Evolutionary conservation across 768 basidiomycete species (phyloP).

Genomic region (Candolleomyces efflorescens): DNA sequence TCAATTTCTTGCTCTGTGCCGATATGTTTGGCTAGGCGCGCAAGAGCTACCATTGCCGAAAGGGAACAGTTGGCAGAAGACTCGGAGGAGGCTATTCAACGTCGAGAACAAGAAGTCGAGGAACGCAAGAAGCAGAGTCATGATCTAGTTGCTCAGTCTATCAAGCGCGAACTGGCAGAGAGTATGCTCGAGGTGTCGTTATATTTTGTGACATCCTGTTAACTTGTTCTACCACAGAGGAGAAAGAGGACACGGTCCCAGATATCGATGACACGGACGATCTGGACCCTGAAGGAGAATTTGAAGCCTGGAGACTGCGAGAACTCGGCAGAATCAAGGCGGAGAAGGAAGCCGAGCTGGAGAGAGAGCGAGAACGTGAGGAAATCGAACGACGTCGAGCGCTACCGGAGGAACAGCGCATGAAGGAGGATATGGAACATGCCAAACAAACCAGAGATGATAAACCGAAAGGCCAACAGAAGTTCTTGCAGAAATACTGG

Average conservation of each 20-base stretch:
- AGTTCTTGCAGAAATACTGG: constrained; percentile 97
- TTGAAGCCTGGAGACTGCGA: constrained; percentile 93
- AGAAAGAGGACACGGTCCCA: constrained; percentile 76
- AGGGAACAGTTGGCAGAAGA: constrained; percentile 64
- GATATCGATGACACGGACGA: constrained; percentile 97
- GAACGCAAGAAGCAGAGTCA: constrained; percentile 86
- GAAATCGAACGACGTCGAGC: constrained; percentile 91
- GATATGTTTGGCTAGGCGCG: constrained; percentile 46
- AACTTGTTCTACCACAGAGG: constrained; percentile 49
- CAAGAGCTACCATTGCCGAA: constrained; percentile 68
- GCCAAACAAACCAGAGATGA: constrained; percentile 80
- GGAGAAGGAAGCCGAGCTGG: constrained; percentile 86
- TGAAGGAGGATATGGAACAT: constrained; percentile 88
- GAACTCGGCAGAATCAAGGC: constrained; percentile 92
- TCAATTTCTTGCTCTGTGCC: constrained; percentile 5
- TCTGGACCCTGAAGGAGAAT: constrained; percentile 82
- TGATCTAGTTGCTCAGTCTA: constrained; percentile 91
- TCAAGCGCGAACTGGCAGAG: constrained; percentile 85
- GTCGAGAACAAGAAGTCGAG: constrained; percentile 72
- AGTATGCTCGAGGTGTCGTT: constrained; percentile 47
- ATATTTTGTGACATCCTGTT: constrained; percentile 2
- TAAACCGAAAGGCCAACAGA: constrained; percentile 88
- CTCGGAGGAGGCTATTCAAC: constrained; percentile 67
- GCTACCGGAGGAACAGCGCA: constrained; percentile 86
- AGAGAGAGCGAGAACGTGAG: constrained; percentile 78